Conservation (phyloP, 345 rosid genomes). For the Toxicodendron radicans region DNA sequence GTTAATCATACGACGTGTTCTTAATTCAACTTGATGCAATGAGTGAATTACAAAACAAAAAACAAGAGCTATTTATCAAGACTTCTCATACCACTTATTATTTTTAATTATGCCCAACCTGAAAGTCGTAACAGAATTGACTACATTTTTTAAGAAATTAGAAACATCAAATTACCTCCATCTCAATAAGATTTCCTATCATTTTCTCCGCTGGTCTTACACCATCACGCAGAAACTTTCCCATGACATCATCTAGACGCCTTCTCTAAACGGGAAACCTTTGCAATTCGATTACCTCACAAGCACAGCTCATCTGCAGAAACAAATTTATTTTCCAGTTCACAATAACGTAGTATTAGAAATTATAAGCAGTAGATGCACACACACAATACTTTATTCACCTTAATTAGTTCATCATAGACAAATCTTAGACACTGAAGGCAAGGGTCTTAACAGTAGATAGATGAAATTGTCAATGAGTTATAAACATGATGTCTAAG, state of each 20-base stretch:
- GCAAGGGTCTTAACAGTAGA: constrained; percentile 62
- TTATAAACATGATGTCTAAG: not conserved
- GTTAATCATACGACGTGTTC: too few species aligned
- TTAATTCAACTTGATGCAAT: too few species aligned
- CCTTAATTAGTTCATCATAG: constrained; percentile 67
- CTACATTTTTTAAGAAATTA: too few species aligned
- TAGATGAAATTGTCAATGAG: constrained; percentile 6
- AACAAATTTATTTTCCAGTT: too few species aligned
- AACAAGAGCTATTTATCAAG: not conserved
- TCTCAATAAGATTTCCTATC: too few species aligned
- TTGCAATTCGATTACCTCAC: constrained; percentile 52
- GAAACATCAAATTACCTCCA: too few species aligned
- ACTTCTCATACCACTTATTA: not conserved
- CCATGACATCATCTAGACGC: constrained; percentile 52
- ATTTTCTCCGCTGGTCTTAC: constrained; percentile 51
- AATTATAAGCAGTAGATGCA: too few species aligned
- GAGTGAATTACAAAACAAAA: too few species aligned
- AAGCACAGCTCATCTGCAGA: too few species aligned
- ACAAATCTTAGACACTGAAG: constrained; percentile 67
- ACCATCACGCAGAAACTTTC: constrained; percentile 50
- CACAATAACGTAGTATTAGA: too few species aligned
- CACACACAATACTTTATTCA: constrained; percentile 22
- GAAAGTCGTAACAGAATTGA: not conserved
- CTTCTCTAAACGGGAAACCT: constrained; percentile 62
- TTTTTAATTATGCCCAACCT: not conserved